A percentile compares a stretch with the other conserved stretches of the same genome.
These are phyloP conservation scores for Pleurostoma richardsiae DNA, from an alignment of 2,329 filamentous ascomycete species.

Conservation along the genomic window DNA sequence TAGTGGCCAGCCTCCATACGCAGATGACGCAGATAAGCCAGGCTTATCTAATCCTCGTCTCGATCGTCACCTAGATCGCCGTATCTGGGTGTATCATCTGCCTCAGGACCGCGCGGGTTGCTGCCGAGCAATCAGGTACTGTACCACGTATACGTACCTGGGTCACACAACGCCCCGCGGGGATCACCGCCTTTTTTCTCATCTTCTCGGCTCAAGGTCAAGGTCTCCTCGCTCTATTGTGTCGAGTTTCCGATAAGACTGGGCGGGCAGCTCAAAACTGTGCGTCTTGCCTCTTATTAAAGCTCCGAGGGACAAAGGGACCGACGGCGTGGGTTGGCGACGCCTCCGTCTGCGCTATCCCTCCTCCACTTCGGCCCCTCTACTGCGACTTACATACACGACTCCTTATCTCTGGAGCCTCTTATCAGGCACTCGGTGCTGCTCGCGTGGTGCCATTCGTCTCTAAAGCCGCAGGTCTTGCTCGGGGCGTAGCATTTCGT, in stretches of 20 bases:
- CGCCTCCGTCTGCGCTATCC: not conserved
- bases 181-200: no score
- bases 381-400: not conserved
- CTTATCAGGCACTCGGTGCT: not conserved
- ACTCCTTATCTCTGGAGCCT: not conserved
- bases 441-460: not conserved
- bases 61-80: constrained; percentile 42
- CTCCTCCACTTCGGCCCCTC: not conserved
- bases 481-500: constrained; percentile 8
- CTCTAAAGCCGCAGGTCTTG: not conserved
- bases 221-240: no score
- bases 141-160: no score
- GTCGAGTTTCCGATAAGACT: no score
- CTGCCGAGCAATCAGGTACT: no score
- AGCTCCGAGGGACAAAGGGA: no score
- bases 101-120: not conserved
- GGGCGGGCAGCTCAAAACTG: no score
- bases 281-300: no score
- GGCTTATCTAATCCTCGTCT: constrained; percentile 52
- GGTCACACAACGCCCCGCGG: no score
- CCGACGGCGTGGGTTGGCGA: not conserved
- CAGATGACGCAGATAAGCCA: constrained; percentile 55
- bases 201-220: no score
- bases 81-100: constrained; percentile 8
- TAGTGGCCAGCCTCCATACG: not conserved